Evolutionary conservation across 2,329 filamentous ascomycete species (phyloP).

Genomic region (Arthrobotrys megalospora): DNA sequence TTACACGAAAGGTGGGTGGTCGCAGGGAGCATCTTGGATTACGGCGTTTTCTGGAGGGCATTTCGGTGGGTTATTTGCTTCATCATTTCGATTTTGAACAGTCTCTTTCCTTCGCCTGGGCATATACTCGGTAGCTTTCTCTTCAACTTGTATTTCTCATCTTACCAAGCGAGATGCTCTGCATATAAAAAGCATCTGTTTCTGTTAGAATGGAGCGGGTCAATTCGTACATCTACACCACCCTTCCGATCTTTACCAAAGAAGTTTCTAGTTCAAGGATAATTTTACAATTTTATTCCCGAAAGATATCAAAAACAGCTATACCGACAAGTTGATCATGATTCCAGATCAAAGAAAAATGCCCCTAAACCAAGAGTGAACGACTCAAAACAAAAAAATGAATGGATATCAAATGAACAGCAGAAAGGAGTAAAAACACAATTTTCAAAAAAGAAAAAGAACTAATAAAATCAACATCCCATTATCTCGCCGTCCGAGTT

Average conservation of each 20-base stretch:
- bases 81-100: not conserved
- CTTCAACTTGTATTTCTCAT: not conserved
- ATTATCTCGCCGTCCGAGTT: conserved; percentile 7
- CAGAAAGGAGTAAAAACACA: not conserved
- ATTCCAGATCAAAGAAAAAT: conserved; percentile 1
- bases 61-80: not conserved
- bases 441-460: not conserved
- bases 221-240: too few relatives aligned
- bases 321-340: not conserved
- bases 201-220: not conserved
- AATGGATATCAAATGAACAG: not conserved
- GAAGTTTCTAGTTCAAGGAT: not conserved
- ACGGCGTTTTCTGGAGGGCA: conserved; percentile 16
- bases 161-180: not conserved
- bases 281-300: not conserved
- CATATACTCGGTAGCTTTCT: not conserved
- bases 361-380: not conserved
- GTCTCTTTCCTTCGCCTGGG: not conserved
- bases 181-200: conserved; percentile 5
- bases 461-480: conserved; percentile 9
- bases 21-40: not conserved
- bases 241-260: too few relatives aligned
- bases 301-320: not conserved
- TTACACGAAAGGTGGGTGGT: not conserved
- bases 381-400: not conserved